These are phyloP conservation scores for Astrothelium subdiscretum DNA, from an alignment of 495 filamentous ascomycete genomes.

Conservation along the genomic window DNA sequence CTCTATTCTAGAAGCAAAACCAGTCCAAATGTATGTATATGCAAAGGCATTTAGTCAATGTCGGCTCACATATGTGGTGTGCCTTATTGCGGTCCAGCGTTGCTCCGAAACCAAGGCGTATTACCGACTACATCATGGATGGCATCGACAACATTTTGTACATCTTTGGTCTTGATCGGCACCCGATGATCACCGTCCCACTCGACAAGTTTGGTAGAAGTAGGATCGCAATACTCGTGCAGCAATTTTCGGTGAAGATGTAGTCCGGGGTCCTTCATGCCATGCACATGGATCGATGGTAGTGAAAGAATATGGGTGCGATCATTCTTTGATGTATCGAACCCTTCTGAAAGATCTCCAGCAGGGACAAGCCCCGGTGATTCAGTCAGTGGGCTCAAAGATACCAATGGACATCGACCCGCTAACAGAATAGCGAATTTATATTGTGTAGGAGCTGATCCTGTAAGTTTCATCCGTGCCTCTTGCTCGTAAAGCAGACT, in stretches of 20 bases:
- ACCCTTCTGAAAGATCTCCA: constrained; percentile 28
- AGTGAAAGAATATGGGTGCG: constrained; percentile 29
- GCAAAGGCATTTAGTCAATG: no score
- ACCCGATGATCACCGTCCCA: constrained; percentile 52
- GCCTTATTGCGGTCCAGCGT: not conserved
- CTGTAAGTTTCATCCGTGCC: constrained; percentile 20
- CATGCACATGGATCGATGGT: constrained; percentile 57
- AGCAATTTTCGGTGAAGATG: constrained; percentile 39
- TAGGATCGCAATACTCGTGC: constrained; percentile 37
- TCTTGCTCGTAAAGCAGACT: constrained; percentile 34
- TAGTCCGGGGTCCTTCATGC: constrained; percentile 42
- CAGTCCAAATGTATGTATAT: no score
- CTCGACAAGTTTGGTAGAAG: constrained; percentile 38
- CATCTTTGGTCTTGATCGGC: constrained; percentile 44
- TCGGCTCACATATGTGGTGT: not conserved
- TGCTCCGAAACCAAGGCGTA: no score
- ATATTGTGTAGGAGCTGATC: constrained; percentile 20
- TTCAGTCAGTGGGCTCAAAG: constrained; percentile 28
- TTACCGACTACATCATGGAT: constrained; percentile 18
- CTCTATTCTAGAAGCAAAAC: no score
- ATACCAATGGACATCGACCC: constrained; percentile 43
- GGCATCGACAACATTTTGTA: constrained; percentile 35
- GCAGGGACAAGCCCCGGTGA: constrained; percentile 20
- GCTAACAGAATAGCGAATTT: constrained; percentile 41
- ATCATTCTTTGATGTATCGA: constrained; percentile 21